Percentiles rank a stretch among this genome's conserved stretches.
Conservation (phyloP, 2,329 filamentous ascomycete species). For the Stagonosporopsis chrysanthemi region DNA sequence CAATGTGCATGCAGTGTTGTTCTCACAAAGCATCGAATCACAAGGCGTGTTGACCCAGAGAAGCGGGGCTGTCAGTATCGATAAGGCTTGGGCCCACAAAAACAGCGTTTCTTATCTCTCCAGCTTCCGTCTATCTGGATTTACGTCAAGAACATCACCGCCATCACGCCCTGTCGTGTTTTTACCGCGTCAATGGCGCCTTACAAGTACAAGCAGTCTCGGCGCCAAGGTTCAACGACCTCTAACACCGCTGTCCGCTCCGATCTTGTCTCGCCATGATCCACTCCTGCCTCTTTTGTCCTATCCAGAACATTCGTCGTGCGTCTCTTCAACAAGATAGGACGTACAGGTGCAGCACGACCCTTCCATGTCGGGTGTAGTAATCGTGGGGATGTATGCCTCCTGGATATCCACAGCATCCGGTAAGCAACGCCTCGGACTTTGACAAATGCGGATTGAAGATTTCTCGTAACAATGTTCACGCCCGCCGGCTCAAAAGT, state of each 20-base stretch:
- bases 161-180: conserved; percentile 14
- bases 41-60: background rate
- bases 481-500: conserved; percentile 19
- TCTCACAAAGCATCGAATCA: background rate
- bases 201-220: conserved; percentile 22
- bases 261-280: conserved; percentile 14
- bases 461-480: conserved; percentile 22
- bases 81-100: conserved; percentile 11
- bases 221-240: conserved; percentile 32
- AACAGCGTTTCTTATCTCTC: conserved; percentile 10
- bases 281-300: conserved; percentile 19
- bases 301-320: conserved; percentile 5
- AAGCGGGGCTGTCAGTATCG: conserved; percentile 8
- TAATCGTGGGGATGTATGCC: conserved; percentile 4
- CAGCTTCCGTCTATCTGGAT: conserved; percentile 21
- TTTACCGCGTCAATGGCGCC: conserved; percentile 21
- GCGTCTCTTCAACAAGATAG: conserved; percentile 21
- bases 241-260: conserved; percentile 9
- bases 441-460: conserved; percentile 13
- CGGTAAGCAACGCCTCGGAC: background rate
- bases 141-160: conserved; percentile 29
- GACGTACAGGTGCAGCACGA: conserved; percentile 6
- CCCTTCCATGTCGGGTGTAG: conserved; percentile 9
- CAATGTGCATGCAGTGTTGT: background rate
- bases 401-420: background rate